Percentiles rank a stretch among this genome's conserved stretches.
These are phyloP conservation scores for Prunus davidiana DNA, from an alignment of 306 rosid species.

Conservation along the genomic window DNA sequence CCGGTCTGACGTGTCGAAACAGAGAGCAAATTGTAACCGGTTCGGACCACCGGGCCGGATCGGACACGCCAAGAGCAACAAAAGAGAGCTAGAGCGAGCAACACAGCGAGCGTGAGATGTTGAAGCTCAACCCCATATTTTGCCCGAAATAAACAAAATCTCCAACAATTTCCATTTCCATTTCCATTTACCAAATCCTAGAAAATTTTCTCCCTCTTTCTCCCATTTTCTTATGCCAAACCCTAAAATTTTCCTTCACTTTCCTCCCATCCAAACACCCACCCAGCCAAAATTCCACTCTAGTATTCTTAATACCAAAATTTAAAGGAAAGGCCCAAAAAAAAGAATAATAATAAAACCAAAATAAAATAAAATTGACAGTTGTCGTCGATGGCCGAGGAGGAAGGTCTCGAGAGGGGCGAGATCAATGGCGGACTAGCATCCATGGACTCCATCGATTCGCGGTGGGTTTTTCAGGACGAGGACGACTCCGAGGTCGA, in stretches of 20 bases:
- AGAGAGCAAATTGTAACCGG: neutral
- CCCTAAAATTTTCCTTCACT: conserved; percentile 9
- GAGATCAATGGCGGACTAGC: conserved; percentile 30
- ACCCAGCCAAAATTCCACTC: neutral
- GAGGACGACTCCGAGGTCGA: conserved; percentile 49
- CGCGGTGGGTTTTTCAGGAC: conserved; percentile 65
- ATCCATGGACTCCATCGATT: conserved; percentile 51
- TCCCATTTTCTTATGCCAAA: neutral
- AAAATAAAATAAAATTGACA: neutral
- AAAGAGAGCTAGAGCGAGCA: neutral
- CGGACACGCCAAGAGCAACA: neutral
- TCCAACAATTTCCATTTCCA: neutral
- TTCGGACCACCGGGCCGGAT: neutral
- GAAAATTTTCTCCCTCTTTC: neutral
- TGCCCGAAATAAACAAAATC: neutral
- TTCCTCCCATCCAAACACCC: conserved; percentile 13
- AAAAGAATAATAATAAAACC: too few relatives aligned
- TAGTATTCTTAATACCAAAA: neutral
- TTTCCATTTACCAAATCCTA: neutral
- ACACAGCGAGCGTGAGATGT: neutral
- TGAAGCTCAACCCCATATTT: neutral
- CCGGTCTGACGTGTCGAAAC: neutral
- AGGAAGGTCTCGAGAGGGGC: conserved; percentile 32
- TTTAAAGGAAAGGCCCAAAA: neutral
- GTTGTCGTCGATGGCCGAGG: conserved; percentile 36